Conservation (phyloP, 2,329 filamentous ascomycete species). For the Arthrobotrys iridis region DNA sequence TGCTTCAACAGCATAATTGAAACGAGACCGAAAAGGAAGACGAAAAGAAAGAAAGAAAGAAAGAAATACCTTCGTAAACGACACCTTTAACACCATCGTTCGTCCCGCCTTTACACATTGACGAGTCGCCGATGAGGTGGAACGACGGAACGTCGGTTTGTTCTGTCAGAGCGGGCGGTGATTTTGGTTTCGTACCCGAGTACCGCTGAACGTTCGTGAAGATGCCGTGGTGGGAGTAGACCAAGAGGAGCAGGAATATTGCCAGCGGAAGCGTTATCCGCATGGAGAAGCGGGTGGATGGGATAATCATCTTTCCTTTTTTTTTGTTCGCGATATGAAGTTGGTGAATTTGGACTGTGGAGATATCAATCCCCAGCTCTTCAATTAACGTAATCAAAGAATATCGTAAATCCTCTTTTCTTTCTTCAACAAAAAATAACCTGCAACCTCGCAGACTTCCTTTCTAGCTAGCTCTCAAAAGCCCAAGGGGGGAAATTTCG, state of each 20-base stretch:
- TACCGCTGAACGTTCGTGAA: neutral
- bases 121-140: constrained; percentile 34
- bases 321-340: too few relatives aligned
- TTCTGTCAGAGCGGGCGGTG: neutral
- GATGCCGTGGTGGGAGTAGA: neutral
- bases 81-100: constrained; percentile 37
- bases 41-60: neutral
- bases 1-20: neutral
- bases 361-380: too few relatives aligned
- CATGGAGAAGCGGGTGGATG: neutral
- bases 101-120: constrained; percentile 35
- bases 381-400: too few relatives aligned
- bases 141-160: neutral
- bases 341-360: too few relatives aligned
- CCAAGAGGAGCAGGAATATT: neutral
- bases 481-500: too few relatives aligned
- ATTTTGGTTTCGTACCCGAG: neutral
- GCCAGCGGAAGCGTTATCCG: neutral
- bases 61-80: constrained; percentile 21
- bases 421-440: too few relatives aligned
- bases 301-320: neutral
- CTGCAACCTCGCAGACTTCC: too few relatives aligned
- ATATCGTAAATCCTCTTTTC: too few relatives aligned
- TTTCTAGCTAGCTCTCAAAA: too few relatives aligned
- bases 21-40: too few relatives aligned